These are phyloP conservation scores for Nasturtium officinale DNA, from an alignment of 345 rosid species.

Conservation along the genomic window DNA sequence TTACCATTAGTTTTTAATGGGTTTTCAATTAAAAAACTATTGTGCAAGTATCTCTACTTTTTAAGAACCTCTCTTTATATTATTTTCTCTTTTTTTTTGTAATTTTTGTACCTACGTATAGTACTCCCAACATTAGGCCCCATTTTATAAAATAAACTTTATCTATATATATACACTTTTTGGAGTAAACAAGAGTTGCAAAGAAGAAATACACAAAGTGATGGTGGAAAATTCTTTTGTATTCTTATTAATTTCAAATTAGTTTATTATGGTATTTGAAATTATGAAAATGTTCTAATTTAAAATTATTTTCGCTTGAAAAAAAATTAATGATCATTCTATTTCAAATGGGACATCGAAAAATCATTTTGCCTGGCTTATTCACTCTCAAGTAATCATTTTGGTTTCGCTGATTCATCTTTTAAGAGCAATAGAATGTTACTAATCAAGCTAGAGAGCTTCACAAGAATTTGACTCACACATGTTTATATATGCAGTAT, in stretches of 20 bases:
- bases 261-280: neutral
- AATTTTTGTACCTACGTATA: too few relatives aligned
- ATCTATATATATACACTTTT: too few relatives aligned
- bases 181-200: too few relatives aligned
- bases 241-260: neutral
- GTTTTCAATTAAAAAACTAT: too few relatives aligned
- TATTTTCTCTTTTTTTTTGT: too few relatives aligned
- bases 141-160: too few relatives aligned
- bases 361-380: conserved; percentile 4
- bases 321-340: neutral
- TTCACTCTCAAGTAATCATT: conserved; percentile 29
- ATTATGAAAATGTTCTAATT: neutral
- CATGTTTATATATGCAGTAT: neutral
- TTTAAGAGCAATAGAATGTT: neutral
- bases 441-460: conserved; percentile 11
- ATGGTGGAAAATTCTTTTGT: neutral
- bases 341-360: neutral
- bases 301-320: neutral
- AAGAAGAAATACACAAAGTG: neutral
- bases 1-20: too few relatives aligned
- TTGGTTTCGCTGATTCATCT: conserved; percentile 28
- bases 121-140: too few relatives aligned
- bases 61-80: too few relatives aligned
- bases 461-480: neutral
- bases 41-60: too few relatives aligned